phyloP scores from a whole-genome alignment of 805 yeast species.

The Metschnikowia shivogae region DNA sequence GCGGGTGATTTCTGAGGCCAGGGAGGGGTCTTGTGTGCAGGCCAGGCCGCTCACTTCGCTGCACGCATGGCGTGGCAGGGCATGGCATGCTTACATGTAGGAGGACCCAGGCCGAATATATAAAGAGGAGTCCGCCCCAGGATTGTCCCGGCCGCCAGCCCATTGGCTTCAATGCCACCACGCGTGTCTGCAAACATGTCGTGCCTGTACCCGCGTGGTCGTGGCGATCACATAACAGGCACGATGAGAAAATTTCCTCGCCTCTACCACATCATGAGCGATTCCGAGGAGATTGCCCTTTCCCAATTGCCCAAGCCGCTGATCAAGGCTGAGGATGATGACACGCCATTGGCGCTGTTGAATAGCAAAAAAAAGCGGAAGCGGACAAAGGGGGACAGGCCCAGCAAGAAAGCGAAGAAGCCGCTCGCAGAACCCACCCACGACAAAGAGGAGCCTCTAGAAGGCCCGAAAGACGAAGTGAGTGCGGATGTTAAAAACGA shows the following conservation, averaged over 20 bases:
- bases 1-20: too few species aligned
- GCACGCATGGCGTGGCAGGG: too few species aligned
- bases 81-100: too few species aligned
- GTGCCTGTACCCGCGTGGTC: not conserved
- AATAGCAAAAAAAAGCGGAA: not conserved
- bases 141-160: too few species aligned
- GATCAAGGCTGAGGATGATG: slow-evolving; percentile 17
- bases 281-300: slow-evolving; percentile 27
- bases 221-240: slow-evolving; percentile 4
- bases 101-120: too few species aligned
- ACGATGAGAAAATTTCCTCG: not conserved
- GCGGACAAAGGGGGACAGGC: slow-evolving; percentile 1
- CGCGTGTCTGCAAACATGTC: too few species aligned
- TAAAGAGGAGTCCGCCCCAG: too few species aligned
- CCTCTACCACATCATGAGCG: slow-evolving; percentile 18
- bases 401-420: not conserved
- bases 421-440: not conserved
- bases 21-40: too few species aligned
- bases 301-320: slow-evolving; percentile 6
- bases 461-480: slow-evolving; percentile 12
- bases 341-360: slow-evolving; percentile 16
- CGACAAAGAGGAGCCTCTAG: not conserved
- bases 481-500: slow-evolving; percentile 5
- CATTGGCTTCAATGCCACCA: too few species aligned
- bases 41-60: too few species aligned